phyloP scores from a whole-genome alignment of 495 filamentous ascomycete genomes.

The Cercophora samala region DNA sequence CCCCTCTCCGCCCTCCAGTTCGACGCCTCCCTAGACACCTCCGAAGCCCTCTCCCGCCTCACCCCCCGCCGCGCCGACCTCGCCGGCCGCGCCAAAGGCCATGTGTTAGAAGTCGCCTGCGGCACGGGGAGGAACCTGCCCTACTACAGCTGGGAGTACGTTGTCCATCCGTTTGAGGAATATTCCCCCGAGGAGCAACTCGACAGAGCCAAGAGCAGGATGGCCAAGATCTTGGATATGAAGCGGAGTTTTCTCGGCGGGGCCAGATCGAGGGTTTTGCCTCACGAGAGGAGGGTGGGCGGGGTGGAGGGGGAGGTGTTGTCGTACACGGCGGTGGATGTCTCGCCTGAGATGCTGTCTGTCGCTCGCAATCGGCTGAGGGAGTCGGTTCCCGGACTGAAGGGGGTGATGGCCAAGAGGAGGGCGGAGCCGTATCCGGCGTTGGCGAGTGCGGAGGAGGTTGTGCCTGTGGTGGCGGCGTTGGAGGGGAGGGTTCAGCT shows the following conservation, averaged over 20 bases:
- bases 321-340: conserved; percentile 47
- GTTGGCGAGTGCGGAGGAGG: conserved; percentile 11
- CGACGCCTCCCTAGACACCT: conserved; percentile 46
- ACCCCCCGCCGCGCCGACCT: conserved; percentile 59
- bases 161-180: conserved; percentile 19
- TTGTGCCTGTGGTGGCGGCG: conserved; percentile 32
- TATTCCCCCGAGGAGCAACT: conserved; percentile 12
- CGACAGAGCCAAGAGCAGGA: not conserved
- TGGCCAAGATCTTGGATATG: conserved; percentile 12
- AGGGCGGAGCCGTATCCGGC: conserved; percentile 24
- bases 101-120: conserved; percentile 85
- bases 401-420: conserved; percentile 26
- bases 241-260: not conserved
- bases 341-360: conserved; percentile 43
- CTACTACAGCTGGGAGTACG: conserved; percentile 60
- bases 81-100: conserved; percentile 59
- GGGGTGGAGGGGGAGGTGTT: conserved; percentile 27
- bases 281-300: not conserved
- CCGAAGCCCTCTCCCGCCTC: conserved; percentile 63
- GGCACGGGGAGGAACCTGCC: conserved; percentile 86
- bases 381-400: conserved; percentile 34
- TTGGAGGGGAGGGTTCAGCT: conserved; percentile 36
- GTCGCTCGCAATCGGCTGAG: conserved; percentile 40
- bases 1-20: conserved; percentile 27
- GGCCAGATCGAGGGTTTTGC: not conserved